phyloP scores from a whole-genome alignment of 768 basidiomycete species.

The Amanita thiersii region DNA sequence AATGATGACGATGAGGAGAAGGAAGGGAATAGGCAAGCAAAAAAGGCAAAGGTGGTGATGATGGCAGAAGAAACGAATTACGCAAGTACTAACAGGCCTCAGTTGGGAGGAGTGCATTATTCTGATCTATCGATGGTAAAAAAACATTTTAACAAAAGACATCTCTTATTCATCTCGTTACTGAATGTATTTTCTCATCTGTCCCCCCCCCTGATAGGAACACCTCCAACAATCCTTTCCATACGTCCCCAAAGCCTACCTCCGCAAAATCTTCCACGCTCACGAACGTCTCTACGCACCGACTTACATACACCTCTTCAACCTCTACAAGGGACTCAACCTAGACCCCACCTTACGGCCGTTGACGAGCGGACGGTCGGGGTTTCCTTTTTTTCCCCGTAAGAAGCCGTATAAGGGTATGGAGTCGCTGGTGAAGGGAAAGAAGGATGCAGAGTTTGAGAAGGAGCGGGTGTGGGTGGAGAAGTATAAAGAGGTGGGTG shows the following conservation, averaged over 20 bases:
- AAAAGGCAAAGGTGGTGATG: constrained; percentile 25
- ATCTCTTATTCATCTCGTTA: constrained; percentile 5
- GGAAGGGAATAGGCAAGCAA: constrained; percentile 16
- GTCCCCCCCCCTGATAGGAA: constrained; percentile 24
- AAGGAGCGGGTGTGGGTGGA: constrained; percentile 41
- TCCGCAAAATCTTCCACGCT: constrained; percentile 33
- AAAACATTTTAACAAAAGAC: neutral
- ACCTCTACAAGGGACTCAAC: constrained; percentile 23
- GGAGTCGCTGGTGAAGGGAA: constrained; percentile 18
- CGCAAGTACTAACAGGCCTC: neutral
- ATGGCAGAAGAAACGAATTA: neutral
- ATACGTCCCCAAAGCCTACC: constrained; percentile 42
- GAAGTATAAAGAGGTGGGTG: constrained; percentile 33
- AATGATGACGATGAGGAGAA: constrained; percentile 24
- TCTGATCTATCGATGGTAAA: neutral
- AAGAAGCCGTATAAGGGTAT: constrained; percentile 31
- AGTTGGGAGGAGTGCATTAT: neutral
- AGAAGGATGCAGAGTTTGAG: constrained; percentile 38
- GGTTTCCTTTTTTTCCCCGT: constrained; percentile 15
- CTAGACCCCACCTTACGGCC: constrained; percentile 12
- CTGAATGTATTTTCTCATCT: constrained; percentile 1
- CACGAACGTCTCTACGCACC: constrained; percentile 56
- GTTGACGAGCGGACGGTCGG: constrained; percentile 30
- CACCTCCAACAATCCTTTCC: constrained; percentile 53
- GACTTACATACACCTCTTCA: constrained; percentile 42